phyloP scores from a whole-genome alignment of 345 rosid genomes.

The Microthlaspi erraticum region DNA sequence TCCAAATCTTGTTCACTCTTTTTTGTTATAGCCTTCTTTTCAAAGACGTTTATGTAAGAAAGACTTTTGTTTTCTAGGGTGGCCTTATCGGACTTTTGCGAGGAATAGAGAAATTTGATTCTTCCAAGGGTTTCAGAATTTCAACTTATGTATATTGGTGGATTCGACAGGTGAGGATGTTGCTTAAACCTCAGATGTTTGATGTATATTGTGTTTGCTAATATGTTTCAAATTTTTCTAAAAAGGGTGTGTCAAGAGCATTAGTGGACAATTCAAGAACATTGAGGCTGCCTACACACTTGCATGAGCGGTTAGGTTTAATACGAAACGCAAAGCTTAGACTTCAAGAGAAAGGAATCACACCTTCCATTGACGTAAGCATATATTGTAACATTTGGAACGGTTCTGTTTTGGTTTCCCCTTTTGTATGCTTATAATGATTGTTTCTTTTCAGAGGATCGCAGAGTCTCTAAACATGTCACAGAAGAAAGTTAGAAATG shows the following conservation, averaged over 20 bases:
- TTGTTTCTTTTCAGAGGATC: slow-evolving; percentile 67
- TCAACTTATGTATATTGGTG: slow-evolving; percentile 99
- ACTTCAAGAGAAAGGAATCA: slow-evolving; percentile 83
- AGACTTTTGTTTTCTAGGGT: slow-evolving; percentile 50
- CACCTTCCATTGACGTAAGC: slow-evolving; percentile 88
- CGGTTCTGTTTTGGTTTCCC: slow-evolving; percentile 1
- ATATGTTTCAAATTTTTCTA: slow-evolving; percentile 24
- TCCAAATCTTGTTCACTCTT: slow-evolving; percentile 27
- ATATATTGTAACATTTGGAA: slow-evolving; percentile 13
- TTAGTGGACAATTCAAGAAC: slow-evolving; percentile 87
- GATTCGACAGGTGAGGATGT: slow-evolving; percentile 85
- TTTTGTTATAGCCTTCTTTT: slow-evolving; percentile 17
- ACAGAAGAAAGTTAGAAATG: slow-evolving; percentile 89
- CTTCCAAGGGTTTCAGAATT: slow-evolving; percentile 87
- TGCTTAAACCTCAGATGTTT: slow-evolving; percentile 7
- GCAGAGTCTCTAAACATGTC: slow-evolving; percentile 91
- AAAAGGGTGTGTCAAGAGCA: slow-evolving; percentile 90
- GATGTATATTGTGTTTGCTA: slow-evolving; percentile 3
- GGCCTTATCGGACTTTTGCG: slow-evolving; percentile 91
- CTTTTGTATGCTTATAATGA: slow-evolving; percentile 22
- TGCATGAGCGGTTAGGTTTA: slow-evolving; percentile 83
- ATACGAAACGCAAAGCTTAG: slow-evolving; percentile 88
- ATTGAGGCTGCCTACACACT: slow-evolving; percentile 81
- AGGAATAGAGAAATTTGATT: slow-evolving; percentile 96
- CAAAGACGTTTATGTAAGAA: background rate